These are phyloP conservation scores for Mortierella sp. DNA, from an alignment of 371 early-diverging fungal genomes.

Conservation along the genomic window DNA sequence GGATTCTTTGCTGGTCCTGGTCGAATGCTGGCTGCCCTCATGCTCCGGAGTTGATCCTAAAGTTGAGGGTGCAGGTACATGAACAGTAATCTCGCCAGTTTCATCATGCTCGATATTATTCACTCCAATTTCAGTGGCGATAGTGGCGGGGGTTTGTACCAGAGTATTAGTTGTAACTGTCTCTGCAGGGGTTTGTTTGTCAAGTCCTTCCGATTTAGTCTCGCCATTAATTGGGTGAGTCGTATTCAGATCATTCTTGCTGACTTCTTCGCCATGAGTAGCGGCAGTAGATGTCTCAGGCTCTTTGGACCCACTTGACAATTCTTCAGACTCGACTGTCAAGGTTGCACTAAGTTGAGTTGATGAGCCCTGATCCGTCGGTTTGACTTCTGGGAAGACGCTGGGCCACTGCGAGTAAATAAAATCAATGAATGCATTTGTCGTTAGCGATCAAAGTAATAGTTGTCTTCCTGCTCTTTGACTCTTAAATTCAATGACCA, in stretches of 20 bases:
- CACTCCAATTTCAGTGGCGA: not conserved
- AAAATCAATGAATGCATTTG: not conserved
- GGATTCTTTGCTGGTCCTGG: not conserved
- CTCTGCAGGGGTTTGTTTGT: not conserved
- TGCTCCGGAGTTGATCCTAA: not conserved
- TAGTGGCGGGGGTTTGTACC: not conserved
- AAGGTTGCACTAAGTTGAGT: not conserved
- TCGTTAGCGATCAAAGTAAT: not conserved
- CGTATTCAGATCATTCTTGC: not conserved
- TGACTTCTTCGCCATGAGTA: not conserved
- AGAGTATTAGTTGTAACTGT: not conserved
- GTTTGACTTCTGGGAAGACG: not conserved
- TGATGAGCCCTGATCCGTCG: not conserved
- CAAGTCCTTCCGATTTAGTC: not conserved
- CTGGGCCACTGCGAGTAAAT: conserved; percentile 13
- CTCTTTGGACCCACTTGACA: not conserved
- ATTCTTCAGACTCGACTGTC: not conserved
- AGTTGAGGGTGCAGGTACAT: not conserved
- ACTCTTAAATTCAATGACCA: not conserved
- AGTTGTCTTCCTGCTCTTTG: not conserved
- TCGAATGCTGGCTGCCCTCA: not conserved
- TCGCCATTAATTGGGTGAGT: not conserved
- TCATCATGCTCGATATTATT: not conserved
- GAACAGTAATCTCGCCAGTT: conserved; percentile 5
- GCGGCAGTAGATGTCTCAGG: not conserved